These are phyloP conservation scores for Singerocomus rubriflavus DNA, from an alignment of 1,284 basidiomycete species.

Conservation along the genomic window DNA sequence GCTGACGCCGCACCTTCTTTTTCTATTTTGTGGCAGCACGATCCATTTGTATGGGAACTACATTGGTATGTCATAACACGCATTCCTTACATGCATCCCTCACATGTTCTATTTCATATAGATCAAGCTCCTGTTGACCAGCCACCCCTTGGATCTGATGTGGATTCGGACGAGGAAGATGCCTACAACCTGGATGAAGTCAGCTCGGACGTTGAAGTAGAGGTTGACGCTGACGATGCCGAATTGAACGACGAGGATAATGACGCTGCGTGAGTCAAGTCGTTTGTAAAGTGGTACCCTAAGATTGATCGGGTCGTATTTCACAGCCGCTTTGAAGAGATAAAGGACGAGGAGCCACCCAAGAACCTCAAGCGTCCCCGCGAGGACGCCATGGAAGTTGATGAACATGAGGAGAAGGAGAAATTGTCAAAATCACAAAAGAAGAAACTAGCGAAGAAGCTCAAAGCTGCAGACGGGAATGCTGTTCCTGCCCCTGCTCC, in stretches of 20 bases:
- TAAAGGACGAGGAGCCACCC: conserved; percentile 31
- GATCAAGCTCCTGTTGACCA: conserved; percentile 51
- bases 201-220: conserved; percentile 76
- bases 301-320: conserved; percentile 1
- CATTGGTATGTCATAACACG: conserved; percentile 54
- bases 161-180: conserved; percentile 51
- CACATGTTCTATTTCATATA: conserved; percentile 19
- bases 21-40: conserved; percentile 44
- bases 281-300: not conserved
- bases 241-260: conserved; percentile 62
- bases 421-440: conserved; percentile 49
- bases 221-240: conserved; percentile 57
- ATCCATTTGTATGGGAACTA: conserved; percentile 92
- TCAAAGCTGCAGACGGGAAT: conserved; percentile 61
- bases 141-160: conserved; percentile 41
- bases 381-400: conserved; percentile 48
- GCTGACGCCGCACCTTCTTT: not conserved
- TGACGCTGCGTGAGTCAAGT: conserved; percentile 38
- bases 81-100: not conserved
- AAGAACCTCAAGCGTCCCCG: conserved; percentile 58
- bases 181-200: conserved; percentile 65
- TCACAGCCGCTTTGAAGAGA: conserved; percentile 66
- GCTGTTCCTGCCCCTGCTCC: conserved; percentile 44
- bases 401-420: conserved; percentile 37
- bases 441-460: conserved; percentile 75